Evolutionary conservation across 106 monocot genomes (phyloP).

Genomic region (Acorus calamus): DNA sequence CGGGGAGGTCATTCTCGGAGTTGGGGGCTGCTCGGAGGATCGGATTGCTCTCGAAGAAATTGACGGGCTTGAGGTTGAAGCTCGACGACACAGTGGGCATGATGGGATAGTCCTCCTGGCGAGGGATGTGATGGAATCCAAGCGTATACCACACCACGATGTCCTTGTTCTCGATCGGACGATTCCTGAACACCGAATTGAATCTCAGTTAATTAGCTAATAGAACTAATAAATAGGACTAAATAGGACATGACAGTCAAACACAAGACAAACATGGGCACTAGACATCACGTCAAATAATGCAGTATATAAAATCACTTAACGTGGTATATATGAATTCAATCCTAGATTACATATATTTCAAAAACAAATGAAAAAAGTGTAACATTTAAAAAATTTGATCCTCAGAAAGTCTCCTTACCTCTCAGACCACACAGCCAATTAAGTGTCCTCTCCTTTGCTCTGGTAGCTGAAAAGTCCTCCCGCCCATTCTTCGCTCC

Average conservation of each 20-base stretch:
- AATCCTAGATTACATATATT: not conserved
- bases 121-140: slow-evolving; percentile 15
- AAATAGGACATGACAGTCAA: too few species aligned
- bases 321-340: not conserved
- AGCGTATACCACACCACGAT: slow-evolving; percentile 13
- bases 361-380: not conserved
- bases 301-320: too few species aligned
- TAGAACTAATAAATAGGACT: not conserved
- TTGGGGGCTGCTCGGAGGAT: slow-evolving; percentile 2
- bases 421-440: slow-evolving; percentile 69
- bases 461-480: slow-evolving; percentile 71
- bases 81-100: slow-evolving; percentile 7
- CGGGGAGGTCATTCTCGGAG: slow-evolving; percentile 45
- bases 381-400: not conserved
- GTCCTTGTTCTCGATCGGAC: slow-evolving; percentile 11
- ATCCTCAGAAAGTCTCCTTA: not conserved
- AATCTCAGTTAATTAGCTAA: not conserved
- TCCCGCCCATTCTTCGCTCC: slow-evolving; percentile 71
- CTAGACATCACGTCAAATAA: too few species aligned
- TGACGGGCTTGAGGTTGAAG: slow-evolving; percentile 8
- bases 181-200: not conserved
- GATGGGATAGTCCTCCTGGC: slow-evolving; percentile 9
- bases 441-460: slow-evolving; percentile 71
- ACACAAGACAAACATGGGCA: too few species aligned
- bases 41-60: slow-evolving; percentile 16